Evolutionary conservation across 2,329 filamentous ascomycete species (phyloP).

Genomic region (Beauveria medogensis): DNA sequence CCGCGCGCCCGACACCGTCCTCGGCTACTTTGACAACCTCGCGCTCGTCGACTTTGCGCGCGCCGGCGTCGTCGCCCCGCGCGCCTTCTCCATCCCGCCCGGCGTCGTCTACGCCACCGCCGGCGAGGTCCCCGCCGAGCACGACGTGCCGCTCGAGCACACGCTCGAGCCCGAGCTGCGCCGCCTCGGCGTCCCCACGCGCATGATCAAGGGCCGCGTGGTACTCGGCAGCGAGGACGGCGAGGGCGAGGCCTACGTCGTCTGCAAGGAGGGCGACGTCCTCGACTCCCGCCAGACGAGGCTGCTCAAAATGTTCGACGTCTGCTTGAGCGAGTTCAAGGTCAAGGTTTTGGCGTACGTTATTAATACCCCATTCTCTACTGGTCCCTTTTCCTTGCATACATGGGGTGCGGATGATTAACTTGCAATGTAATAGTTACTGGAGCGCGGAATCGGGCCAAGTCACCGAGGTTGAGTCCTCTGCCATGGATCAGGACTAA

Average conservation of each 20-base stretch:
- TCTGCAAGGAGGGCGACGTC: conserved; percentile 78
- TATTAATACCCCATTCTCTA: background rate
- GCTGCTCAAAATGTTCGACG: conserved; percentile 85
- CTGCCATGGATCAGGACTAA: conserved; percentile 27
- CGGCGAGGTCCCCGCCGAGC: conserved; percentile 68
- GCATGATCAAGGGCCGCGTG: conserved; percentile 81
- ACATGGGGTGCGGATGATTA: conserved; percentile 7
- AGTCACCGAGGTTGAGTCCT: conserved; percentile 46
- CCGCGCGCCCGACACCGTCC: conserved; percentile 58
- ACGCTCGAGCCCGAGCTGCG: conserved; percentile 84
- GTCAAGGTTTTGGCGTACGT: conserved; percentile 68
- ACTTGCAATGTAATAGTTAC: conserved; percentile 34
- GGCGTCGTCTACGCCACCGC: conserved; percentile 76
- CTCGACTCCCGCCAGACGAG: conserved; percentile 89
- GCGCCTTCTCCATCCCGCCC: conserved; percentile 71
- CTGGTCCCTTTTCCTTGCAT: background rate
- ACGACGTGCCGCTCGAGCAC: conserved; percentile 83
- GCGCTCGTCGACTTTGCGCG: conserved; percentile 82
- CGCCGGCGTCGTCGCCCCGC: conserved; percentile 67
- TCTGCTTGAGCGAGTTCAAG: conserved; percentile 84
- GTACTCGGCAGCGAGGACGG: conserved; percentile 56
- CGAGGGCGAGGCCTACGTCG: conserved; percentile 52
- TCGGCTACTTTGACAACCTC: conserved; percentile 64
- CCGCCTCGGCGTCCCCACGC: conserved; percentile 81
- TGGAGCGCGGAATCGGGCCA: conserved; percentile 53